These are phyloP conservation scores for Boletus rex-veris DNA, from an alignment of 768 basidiomycete species.

Conservation along the genomic window DNA sequence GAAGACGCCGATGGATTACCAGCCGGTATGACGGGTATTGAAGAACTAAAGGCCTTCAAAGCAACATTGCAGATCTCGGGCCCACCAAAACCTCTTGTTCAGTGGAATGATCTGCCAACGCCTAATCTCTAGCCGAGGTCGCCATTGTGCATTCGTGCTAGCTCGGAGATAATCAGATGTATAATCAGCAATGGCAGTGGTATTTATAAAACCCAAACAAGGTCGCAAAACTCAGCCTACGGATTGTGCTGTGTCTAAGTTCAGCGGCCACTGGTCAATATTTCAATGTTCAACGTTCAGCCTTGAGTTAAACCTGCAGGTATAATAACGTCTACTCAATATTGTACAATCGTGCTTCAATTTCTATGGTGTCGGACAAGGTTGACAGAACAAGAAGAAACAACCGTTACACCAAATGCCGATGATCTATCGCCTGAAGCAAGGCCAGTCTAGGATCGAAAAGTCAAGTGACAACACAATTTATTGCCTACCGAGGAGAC, in stretches of 20 bases:
- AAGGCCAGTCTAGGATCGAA: no score
- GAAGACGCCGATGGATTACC: conserved; percentile 46
- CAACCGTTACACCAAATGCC: no score
- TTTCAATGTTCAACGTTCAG: no score
- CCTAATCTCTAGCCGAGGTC: conserved; percentile 46
- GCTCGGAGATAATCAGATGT: neutral
- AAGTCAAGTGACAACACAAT: neutral
- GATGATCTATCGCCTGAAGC: no score
- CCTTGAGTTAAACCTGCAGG: no score
- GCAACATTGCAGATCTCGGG: conserved; percentile 50
- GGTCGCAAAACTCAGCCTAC: no score
- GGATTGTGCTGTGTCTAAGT: no score
- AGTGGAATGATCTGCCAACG: conserved; percentile 70
- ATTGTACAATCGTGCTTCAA: no score
- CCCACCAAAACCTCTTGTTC: conserved; percentile 62
- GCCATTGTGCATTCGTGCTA: neutral
- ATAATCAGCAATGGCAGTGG: neutral
- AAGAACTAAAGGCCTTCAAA: conserved; percentile 67
- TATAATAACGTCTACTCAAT: no score
- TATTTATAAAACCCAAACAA: neutral
- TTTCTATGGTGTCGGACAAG: no score
- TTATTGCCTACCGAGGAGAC: conserved; percentile 6
- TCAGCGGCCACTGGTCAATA: no score
- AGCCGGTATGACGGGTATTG: conserved; percentile 54
- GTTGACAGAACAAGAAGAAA: no score